These are phyloP conservation scores for Suhomyces sp. DNA, from an alignment of 805 yeast species.

Conservation along the genomic window DNA sequence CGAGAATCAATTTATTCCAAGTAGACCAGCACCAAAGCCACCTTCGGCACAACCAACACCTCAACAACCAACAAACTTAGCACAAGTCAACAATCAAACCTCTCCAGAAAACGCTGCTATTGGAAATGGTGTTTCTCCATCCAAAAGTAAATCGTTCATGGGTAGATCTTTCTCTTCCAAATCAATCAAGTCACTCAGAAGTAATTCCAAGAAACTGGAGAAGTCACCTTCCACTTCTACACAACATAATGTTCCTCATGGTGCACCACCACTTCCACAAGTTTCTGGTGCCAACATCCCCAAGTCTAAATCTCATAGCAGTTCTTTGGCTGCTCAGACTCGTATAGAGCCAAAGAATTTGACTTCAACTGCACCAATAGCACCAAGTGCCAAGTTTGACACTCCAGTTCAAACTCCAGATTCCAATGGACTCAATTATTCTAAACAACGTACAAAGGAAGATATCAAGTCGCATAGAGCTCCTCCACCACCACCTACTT, in stretches of 20 bases:
- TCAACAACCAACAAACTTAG: slow-evolving; percentile 4
- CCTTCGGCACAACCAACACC: slow-evolving; percentile 24
- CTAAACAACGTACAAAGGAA: slow-evolving; percentile 20
- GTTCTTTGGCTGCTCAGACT: slow-evolving; percentile 32
- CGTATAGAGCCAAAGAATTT: slow-evolving; percentile 20
- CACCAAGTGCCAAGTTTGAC: slow-evolving; percentile 29
- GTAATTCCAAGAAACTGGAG: slow-evolving; percentile 22
- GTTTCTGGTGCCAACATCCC: slow-evolving; percentile 26
- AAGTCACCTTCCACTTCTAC: slow-evolving; percentile 8
- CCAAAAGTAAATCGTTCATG: slow-evolving; percentile 19
- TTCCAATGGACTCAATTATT: slow-evolving; percentile 11
- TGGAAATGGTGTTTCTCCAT: slow-evolving; percentile 9
- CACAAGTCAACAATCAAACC: slow-evolving; percentile 3
- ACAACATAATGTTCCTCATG: neutral
- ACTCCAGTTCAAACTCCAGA: no score
- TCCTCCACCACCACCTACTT: slow-evolving; percentile 43
- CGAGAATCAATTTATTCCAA: slow-evolving; percentile 55
- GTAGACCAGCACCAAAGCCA: slow-evolving; percentile 70
- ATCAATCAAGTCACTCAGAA: slow-evolving; percentile 32
- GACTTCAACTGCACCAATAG: slow-evolving; percentile 40
- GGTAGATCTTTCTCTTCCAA: slow-evolving; percentile 41
- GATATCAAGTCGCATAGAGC: slow-evolving; percentile 38
- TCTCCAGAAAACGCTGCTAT: slow-evolving; percentile 9
- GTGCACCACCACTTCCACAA: slow-evolving; percentile 19
- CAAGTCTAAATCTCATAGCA: slow-evolving; percentile 42